These are phyloP conservation scores for Cucurbitaria berberidis DNA, from an alignment of 2,329 filamentous ascomycete genomes.

Conservation along the genomic window DNA sequence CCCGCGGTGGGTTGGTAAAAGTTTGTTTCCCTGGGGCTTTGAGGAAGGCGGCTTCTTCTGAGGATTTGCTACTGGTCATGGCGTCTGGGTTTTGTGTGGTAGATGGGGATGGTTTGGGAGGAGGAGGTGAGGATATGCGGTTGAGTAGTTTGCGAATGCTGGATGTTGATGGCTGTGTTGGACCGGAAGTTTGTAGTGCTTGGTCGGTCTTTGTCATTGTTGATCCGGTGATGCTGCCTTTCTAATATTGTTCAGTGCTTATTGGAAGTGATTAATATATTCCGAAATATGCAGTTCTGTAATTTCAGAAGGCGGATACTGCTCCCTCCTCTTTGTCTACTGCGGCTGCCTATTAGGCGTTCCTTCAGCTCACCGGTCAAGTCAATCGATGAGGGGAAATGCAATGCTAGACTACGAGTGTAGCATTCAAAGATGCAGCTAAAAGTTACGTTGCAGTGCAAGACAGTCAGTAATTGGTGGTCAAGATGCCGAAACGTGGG, in stretches of 20 bases:
- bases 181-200: background rate
- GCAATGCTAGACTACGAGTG: constrained; percentile 11
- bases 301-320: background rate
- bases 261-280: no score
- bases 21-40: constrained; percentile 21
- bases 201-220: background rate
- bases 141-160: background rate
- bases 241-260: background rate
- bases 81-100: background rate
- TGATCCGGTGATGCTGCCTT: background rate
- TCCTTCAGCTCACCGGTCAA: background rate
- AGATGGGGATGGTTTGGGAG: background rate
- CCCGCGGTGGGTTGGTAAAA: constrained; percentile 33
- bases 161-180: background rate
- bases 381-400: constrained; percentile 9
- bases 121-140: background rate
- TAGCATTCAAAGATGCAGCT: constrained; percentile 20
- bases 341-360: constrained; percentile 7
- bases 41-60: constrained; percentile 16
- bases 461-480: background rate
- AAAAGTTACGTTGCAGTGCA: constrained; percentile 31
- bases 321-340: background rate
- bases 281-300: background rate
- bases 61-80: constrained; percentile 1
- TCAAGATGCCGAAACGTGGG: constrained; percentile 13